These are phyloP conservation scores for Coniochaeta sp. DNA, from an alignment of 2,329 filamentous ascomycete genomes.

Conservation along the genomic window DNA sequence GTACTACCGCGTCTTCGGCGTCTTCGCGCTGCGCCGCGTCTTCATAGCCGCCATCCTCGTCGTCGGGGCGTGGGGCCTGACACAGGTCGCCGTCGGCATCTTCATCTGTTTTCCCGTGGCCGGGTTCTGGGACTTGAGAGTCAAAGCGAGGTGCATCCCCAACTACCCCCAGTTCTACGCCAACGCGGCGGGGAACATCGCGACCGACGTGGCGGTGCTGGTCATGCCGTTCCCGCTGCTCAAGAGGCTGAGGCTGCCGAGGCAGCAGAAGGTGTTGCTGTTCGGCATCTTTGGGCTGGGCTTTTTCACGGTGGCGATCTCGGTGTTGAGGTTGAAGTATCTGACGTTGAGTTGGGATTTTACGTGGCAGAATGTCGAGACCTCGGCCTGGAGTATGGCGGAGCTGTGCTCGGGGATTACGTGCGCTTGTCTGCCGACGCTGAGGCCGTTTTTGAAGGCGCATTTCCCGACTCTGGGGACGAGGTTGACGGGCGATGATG, in stretches of 20 bases:
- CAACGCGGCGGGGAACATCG: constrained; percentile 29
- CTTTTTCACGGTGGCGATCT: constrained; percentile 30
- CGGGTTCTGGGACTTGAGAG: constrained; percentile 23
- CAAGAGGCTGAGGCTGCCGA: constrained; percentile 21
- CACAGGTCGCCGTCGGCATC: constrained; percentile 25
- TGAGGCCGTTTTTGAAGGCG: constrained; percentile 16
- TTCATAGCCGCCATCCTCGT: constrained; percentile 22
- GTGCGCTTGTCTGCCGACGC: constrained; percentile 26
- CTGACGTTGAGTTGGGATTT: constrained; percentile 24
- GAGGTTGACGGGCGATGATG: background rate
- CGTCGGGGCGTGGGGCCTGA: constrained; percentile 25
- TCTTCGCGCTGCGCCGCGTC: constrained; percentile 22
- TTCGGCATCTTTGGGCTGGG: constrained; percentile 28
- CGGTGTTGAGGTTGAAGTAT: constrained; percentile 27
- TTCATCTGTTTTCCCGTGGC: constrained; percentile 26
- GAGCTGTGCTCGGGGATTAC: constrained; percentile 27
- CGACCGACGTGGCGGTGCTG: constrained; percentile 27
- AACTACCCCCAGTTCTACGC: constrained; percentile 24
- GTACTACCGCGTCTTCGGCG: constrained; percentile 27
- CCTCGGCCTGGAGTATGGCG: constrained; percentile 25
- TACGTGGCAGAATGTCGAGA: constrained; percentile 26
- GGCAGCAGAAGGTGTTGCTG: constrained; percentile 22
- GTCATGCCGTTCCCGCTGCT: constrained; percentile 26
- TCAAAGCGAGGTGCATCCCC: constrained; percentile 20
- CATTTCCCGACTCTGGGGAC: constrained; percentile 11